A percentile compares a stretch with the other conserved stretches of the same genome.
Conservation (phyloP, 169 alveolate species). For the Eimeria necatrix region DNA sequence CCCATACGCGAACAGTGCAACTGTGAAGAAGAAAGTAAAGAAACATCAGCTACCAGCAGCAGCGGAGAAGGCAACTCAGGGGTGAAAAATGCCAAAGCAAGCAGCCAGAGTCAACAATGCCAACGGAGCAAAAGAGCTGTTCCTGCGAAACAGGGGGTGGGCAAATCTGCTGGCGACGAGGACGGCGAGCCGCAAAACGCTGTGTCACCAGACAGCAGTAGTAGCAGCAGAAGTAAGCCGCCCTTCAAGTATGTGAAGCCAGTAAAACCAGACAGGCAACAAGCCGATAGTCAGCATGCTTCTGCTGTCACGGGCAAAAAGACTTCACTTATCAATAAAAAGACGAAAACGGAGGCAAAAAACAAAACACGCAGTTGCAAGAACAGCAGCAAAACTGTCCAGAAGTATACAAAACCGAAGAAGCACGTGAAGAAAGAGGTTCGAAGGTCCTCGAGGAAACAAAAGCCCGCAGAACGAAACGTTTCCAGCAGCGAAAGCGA, state of each 20-base stretch:
- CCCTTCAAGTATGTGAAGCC: conserved; percentile 53
- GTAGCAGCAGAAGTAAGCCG: conserved; percentile 38
- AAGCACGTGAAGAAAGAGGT: not conserved
- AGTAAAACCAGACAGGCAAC: conserved; percentile 24
- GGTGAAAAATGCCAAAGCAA: not conserved
- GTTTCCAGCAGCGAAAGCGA: conserved; percentile 43
- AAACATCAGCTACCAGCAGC: not conserved
- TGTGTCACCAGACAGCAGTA: not conserved
- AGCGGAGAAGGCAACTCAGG: not conserved
- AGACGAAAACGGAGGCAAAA: not conserved
- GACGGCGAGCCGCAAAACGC: not conserved
- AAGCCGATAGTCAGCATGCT: not conserved
- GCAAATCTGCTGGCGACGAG: not conserved
- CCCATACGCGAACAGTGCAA: not conserved
- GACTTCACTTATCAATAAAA: not conserved
- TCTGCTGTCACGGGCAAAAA: conserved; percentile 15
- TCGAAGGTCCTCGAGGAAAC: not conserved
- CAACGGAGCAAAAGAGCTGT: not conserved
- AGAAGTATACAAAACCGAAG: not conserved
- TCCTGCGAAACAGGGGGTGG: conserved; percentile 48
- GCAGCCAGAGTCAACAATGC: not conserved
- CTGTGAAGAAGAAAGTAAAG: not conserved
- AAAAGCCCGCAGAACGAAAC: not conserved
- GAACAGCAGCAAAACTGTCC: not conserved
- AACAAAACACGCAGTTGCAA: not conserved